Base-by-base conservation (phyloP, 257 asterid species). In the Misopates orontium region DNA sequence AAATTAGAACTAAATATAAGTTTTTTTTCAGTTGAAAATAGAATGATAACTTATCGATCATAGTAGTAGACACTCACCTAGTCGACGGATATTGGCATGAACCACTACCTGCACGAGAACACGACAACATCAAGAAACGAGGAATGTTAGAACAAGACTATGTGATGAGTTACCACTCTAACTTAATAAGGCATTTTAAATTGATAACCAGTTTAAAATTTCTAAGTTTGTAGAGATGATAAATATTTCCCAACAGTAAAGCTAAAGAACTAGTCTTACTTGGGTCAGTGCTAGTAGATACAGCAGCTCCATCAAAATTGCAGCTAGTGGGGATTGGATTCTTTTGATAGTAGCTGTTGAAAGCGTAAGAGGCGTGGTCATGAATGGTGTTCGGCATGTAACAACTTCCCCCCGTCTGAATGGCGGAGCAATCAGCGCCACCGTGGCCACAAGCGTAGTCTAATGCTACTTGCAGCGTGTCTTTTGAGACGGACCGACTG, bases 401-500 rank as follows among this genome's bases (percentile, higher is more conserved):
- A 39, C 97, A 90, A 69, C 21, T 48, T 2, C 96, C 96, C 21
- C 86, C 87, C 0, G 82, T 74, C 80, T 87, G 97, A 57, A 90
- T 85, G 12, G 79, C 75, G 0, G 85, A 60, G 77, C 97, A 90
- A 62, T 90, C 86, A 4, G 87, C 82, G 10, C 87, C 87, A 3
- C 88, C 94, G 8, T 69, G 69, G 21, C 96, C 89, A 49, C 97
- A 90, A 1, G 96, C 96, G 32, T 87, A 90, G 71, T 90, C 96
- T 45, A 90, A 47, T 0, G 96, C 96, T 1, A 60, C 79, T 65
- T 90, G 96, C 69, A 90, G 64, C 32, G 84, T 84, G 0, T 49
- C 31, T 12, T 52, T 73, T 2, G 87, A 68, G 10, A 80, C 95
- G 10, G 92, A 82, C 57, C 66, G 80, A 70, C 77, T 78, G 13